A percentile compares a stretch with the other conserved stretches of the same genome.
phyloP scores from a whole-genome alignment of 2,329 filamentous ascomycete species.

The Paecilomyces sp. region DNA sequence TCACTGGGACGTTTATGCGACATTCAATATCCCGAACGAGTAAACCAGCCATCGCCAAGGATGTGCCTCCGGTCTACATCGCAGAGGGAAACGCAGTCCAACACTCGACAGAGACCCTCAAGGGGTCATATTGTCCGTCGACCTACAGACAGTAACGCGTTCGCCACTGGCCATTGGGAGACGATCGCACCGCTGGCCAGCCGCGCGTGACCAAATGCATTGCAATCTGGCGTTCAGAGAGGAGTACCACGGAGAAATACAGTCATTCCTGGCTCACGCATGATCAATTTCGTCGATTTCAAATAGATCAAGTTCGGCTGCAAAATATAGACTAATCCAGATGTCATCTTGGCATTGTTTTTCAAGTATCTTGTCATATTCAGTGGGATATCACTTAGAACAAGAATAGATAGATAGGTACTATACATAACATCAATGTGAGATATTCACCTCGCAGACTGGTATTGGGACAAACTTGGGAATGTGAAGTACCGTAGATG shows the following conservation, averaged over 20 bases:
- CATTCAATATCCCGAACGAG: background rate
- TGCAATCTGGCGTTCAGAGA: background rate
- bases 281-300: background rate
- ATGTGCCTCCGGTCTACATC: background rate
- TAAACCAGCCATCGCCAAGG: background rate
- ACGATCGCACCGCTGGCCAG: background rate
- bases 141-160: background rate
- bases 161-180: background rate
- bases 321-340: background rate
- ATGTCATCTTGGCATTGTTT: background rate
- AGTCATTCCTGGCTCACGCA: background rate
- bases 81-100: background rate
- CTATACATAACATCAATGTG: background rate
- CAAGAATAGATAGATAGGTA: background rate
- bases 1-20: constrained; percentile 17
- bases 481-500: background rate
- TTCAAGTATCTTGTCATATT: background rate
- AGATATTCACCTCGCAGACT: background rate
- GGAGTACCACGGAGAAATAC: background rate
- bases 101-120: background rate
- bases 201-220: background rate
- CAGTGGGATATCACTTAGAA: background rate
- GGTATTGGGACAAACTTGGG: background rate
- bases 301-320: background rate
- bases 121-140: background rate